Percentiles rank a stretch among this genome's conserved stretches.
phyloP scores from a whole-genome alignment of 164 flowering plant genomes.

The Aristolochia fimbriata region DNA sequence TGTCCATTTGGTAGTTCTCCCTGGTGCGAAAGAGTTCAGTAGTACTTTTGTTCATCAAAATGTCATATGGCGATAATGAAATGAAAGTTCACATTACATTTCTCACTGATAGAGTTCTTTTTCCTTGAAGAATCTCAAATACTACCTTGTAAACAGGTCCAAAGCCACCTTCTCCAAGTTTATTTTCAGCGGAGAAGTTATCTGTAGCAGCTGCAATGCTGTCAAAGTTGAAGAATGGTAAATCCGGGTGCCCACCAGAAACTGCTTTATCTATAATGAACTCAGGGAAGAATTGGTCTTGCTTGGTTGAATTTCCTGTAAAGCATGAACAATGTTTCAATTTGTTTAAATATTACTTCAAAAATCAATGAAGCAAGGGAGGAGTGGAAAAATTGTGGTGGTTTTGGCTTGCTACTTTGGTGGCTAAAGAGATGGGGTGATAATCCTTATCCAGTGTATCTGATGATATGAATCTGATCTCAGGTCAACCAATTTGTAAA shows the following conservation, averaged over 20 bases:
- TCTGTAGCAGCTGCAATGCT: neutral
- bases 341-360: no score
- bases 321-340: no score
- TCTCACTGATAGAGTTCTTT: neutral
- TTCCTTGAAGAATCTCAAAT: neutral
- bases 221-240: neutral
- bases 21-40: neutral
- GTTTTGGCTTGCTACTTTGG: no score
- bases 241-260: neutral
- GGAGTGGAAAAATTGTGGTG: no score
- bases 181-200: neutral
- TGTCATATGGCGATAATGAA: neutral
- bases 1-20: neutral
- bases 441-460: no score
- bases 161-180: slow-evolving; percentile 1
- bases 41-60: neutral
- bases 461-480: no score
- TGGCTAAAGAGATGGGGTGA: no score
- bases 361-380: no score
- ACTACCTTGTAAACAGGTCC: slow-evolving; percentile 1
- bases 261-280: no score
- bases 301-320: no score
- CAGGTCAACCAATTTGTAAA: no score
- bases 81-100: neutral
- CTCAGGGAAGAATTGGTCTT: no score